These are phyloP conservation scores for Scutellaria baicalensis DNA, from an alignment of 257 asterid species.

Conservation along the genomic window DNA sequence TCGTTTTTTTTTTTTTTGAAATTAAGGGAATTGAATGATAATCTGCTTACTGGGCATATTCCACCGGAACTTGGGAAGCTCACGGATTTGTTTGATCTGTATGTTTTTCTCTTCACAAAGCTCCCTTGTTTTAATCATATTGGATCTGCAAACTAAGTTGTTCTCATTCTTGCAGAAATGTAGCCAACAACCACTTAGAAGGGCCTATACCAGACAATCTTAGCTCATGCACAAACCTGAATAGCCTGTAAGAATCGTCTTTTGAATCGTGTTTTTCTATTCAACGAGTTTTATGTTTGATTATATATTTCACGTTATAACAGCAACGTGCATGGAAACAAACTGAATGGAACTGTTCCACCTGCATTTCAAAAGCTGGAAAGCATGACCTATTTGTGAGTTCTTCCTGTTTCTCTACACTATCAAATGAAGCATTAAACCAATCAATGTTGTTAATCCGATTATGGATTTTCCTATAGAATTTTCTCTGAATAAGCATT, in stretches of 20 bases:
- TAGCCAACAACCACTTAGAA: slow-evolving; percentile 73
- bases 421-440: too few relatives aligned
- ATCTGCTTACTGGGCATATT: slow-evolving; percentile 65
- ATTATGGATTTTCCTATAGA: background rate
- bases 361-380: slow-evolving; percentile 68
- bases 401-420: slow-evolving; percentile 4
- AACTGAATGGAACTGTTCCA: slow-evolving; percentile 75
- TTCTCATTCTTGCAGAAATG: slow-evolving; percentile 52
- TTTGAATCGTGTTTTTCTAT: background rate
- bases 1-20: background rate
- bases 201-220: slow-evolving; percentile 88
- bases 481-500: background rate
- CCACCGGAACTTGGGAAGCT: slow-evolving; percentile 94
- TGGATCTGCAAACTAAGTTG: background rate
- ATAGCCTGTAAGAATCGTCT: slow-evolving; percentile 74
- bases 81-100: slow-evolving; percentile 87
- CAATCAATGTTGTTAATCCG: background rate
- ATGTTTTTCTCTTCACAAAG: background rate
- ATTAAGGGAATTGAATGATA: slow-evolving; percentile 81
- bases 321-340: slow-evolving; percentile 82
- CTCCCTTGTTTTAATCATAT: background rate
- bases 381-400: slow-evolving; percentile 96
- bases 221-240: slow-evolving; percentile 88
- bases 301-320: too few relatives aligned
- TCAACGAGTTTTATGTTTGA: background rate